A percentile compares a stretch with the other conserved stretches of the same genome.
These are phyloP conservation scores for Metarhizium robertsii DNA, from an alignment of 2,329 filamentous ascomycete species.

Conservation along the genomic window DNA sequence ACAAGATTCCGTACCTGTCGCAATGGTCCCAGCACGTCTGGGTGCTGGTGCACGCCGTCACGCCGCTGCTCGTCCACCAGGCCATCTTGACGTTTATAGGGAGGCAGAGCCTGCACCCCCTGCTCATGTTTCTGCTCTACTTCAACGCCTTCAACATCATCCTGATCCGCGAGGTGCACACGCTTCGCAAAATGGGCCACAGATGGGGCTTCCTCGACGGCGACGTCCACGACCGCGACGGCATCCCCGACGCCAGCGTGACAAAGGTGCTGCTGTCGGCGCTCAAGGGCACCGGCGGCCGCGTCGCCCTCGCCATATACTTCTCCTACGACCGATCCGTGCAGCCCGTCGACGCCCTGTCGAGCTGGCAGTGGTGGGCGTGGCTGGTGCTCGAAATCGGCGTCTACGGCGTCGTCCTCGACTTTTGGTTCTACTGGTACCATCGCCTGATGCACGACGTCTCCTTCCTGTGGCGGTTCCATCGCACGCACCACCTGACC, in stretches of 20 bases:
- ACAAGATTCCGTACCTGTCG: constrained; percentile 20
- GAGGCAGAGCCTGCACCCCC: neutral
- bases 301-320: constrained; percentile 19
- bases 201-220: constrained; percentile 32
- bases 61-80: constrained; percentile 29
- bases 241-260: constrained; percentile 29
- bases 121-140: neutral
- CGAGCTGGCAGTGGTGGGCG: constrained; percentile 13
- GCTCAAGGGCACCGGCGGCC: constrained; percentile 21
- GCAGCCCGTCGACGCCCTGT: constrained; percentile 6
- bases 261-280: constrained; percentile 23
- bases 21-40: constrained; percentile 27
- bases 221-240: constrained; percentile 17
- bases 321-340: constrained; percentile 8
- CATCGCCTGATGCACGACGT: constrained; percentile 30
- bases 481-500: constrained; percentile 33
- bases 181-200: constrained; percentile 24
- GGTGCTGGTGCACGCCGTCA: constrained; percentile 27
- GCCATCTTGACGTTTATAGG: neutral
- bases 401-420: constrained; percentile 30
- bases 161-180: neutral
- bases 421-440: constrained; percentile 34
- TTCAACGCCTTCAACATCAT: constrained; percentile 4
- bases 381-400: constrained; percentile 29
- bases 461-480: constrained; percentile 29